A percentile compares a stretch with the other conserved stretches of the same genome.
phyloP scores from a whole-genome alignment of 1,284 basidiomycete species.

The Fistulina hepatica region DNA sequence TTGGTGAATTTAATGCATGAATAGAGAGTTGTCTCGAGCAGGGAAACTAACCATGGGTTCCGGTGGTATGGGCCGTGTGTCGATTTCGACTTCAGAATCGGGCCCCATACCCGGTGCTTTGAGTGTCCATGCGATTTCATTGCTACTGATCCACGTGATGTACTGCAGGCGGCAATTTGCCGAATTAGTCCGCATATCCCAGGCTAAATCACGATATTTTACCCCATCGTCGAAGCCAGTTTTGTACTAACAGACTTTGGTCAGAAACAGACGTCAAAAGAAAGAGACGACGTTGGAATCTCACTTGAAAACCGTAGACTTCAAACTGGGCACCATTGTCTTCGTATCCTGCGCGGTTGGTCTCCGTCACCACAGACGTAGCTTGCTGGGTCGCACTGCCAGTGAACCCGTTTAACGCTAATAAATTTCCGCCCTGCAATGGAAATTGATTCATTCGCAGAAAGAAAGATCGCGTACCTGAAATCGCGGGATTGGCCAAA shows the following conservation, averaged over 20 bases:
- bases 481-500: constrained; percentile 32
- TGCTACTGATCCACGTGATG: constrained; percentile 13
- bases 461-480: too few relatives aligned
- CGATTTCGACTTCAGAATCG: constrained; percentile 8
- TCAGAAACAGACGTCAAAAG: too few relatives aligned
- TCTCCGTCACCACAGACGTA: constrained; percentile 7
- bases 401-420: constrained; percentile 22
- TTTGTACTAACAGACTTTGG: constrained; percentile 1
- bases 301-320: constrained; percentile 10
- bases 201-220: not conserved
- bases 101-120: constrained; percentile 6
- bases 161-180: constrained; percentile 8
- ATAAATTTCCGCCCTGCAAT: too few relatives aligned
- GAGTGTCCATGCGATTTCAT: constrained; percentile 12
- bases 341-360: constrained; percentile 5
- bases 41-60: constrained; percentile 12
- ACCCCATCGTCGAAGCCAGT: constrained; percentile 10
- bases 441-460: too few relatives aligned
- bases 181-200: not conserved
- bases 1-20: too few relatives aligned
- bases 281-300: too few relatives aligned
- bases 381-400: constrained; percentile 15
- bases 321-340: constrained; percentile 6
- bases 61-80: constrained; percentile 9
- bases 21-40: too few relatives aligned